Evolutionary conservation across 306 rosid genomes (phyloP), one percentile per base, ranked within the genome.

Genomic region (Lotus japonicus): DNA sequence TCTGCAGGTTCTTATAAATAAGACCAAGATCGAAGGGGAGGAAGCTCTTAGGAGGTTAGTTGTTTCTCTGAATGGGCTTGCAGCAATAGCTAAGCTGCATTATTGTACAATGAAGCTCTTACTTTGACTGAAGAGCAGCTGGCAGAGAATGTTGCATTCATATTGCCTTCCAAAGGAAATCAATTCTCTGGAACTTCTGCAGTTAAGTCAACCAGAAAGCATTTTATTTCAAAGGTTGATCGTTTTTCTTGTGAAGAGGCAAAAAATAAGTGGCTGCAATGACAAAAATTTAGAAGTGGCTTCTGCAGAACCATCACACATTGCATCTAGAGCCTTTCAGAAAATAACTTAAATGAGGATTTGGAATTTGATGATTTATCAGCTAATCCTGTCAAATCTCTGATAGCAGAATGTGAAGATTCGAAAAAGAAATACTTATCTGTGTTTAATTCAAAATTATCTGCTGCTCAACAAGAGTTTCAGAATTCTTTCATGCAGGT

Each of bases 1-100:
- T 84, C 56, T 82, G 38, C 62, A 90, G 97, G 97, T 94, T 77
- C 98, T 94, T 62, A 85, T 94, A 78, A 81, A 85, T 75, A 94
- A 94, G 85, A 94, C 98, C 11, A 94, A 85, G 84, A 38, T 88
- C 68, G 97, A 90, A 88, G 97, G 97, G 5, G 98, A 94, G 76
- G 98, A 90, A 79, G 91, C 97, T 60, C 92, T 90, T 36, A 86
- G 98, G 89, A 84, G 83, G 82, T 74, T 79, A 64, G 90, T 85
- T 74, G 81, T 86, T 60, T 86, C 98, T 70, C 83, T 94, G 77
- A 94, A 94, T 82, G 98, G 87, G 36, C 95, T 94, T 54, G 97
- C 99, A 7, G 97, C 86, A 54, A 82, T 90, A 82, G 86, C 85
- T 55, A 79, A 79, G 96, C 99, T 60, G 81, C 88, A 14, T 82